Percentiles rank a stretch among this genome's conserved stretches.
phyloP scores from a whole-genome alignment of 1,284 basidiomycete species.

The Porodaedalea pini region DNA sequence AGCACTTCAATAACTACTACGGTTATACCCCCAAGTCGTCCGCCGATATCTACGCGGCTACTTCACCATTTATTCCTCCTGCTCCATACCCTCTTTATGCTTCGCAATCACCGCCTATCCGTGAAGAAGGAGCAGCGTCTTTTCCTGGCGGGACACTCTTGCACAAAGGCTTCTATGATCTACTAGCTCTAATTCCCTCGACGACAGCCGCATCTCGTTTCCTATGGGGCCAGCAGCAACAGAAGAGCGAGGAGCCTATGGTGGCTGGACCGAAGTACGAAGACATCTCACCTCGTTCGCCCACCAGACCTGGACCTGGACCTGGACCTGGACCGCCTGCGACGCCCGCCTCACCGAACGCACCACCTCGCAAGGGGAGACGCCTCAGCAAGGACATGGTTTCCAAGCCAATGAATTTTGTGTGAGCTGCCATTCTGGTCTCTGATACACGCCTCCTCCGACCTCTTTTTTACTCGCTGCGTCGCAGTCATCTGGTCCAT shows the following conservation, averaged over 20 bases:
- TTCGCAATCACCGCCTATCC: constrained; percentile 35
- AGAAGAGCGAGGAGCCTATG: constrained; percentile 32
- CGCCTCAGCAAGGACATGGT: constrained; percentile 85
- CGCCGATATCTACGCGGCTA: constrained; percentile 36
- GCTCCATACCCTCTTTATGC: constrained; percentile 29
- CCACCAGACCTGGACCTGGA: constrained; percentile 25
- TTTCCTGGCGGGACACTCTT: constrained; percentile 66
- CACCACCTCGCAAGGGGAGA: constrained; percentile 43
- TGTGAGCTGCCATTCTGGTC: constrained; percentile 51
- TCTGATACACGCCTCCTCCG: constrained; percentile 4
- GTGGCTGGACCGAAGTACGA: constrained; percentile 63
- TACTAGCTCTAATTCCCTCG: constrained; percentile 69
- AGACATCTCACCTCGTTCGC: constrained; percentile 36
- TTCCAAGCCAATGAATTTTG: constrained; percentile 76
- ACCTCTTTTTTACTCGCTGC: constrained; percentile 9
- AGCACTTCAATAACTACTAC: constrained; percentile 35
- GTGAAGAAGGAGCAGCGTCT: constrained; percentile 42
- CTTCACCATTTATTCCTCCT: constrained; percentile 41
- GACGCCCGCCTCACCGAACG: constrained; percentile 37
- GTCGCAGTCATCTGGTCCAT: constrained; percentile 82
- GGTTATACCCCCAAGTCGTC: constrained; percentile 35
- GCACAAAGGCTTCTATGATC: constrained; percentile 85
- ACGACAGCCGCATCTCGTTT: constrained; percentile 58
- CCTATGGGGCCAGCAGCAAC: constrained; percentile 47
- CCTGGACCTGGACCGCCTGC: constrained; percentile 31